Percentiles rank a stretch among this genome's conserved stretches.
Evolutionary conservation across 768 basidiomycete species (phyloP).

Genomic region (Boletus eberwhitei): DNA sequence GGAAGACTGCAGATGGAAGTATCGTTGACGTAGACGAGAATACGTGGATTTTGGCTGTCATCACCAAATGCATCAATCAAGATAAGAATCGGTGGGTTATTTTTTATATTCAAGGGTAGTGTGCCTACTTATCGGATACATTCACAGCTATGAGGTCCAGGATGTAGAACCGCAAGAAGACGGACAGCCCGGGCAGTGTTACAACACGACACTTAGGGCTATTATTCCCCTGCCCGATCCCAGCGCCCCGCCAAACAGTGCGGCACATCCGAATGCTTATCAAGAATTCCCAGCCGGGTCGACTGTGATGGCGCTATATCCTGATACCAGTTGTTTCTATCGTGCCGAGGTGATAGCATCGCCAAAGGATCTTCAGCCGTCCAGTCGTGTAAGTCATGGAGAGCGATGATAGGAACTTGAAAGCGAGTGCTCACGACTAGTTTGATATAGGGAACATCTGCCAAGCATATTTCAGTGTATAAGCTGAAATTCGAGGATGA

Average conservation of each 20-base stretch:
- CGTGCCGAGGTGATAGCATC: conserved; percentile 79
- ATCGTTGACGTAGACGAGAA: conserved; percentile 47
- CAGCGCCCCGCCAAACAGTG: conserved; percentile 49
- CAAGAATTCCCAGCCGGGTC: conserved; percentile 69
- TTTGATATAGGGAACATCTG: conserved; percentile 29
- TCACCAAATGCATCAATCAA: conserved; percentile 64
- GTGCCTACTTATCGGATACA: not conserved
- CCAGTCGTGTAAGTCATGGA: conserved; percentile 36
- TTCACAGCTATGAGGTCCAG: conserved; percentile 74
- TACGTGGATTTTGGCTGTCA: conserved; percentile 77
- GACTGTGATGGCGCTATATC: conserved; percentile 84
- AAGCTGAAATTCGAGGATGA: conserved; percentile 88
- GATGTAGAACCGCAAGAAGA: conserved; percentile 83
- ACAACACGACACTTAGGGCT: conserved; percentile 64
- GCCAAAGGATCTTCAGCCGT: conserved; percentile 44
- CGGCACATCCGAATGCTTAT: conserved; percentile 66
- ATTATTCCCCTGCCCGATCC: conserved; percentile 83
- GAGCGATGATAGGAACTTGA: not conserved
- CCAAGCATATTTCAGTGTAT: conserved; percentile 57
- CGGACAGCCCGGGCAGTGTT: conserved; percentile 66
- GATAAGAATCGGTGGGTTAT: conserved; percentile 62
- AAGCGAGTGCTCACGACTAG: conserved; percentile 7
- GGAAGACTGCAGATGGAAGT: conserved; percentile 49
- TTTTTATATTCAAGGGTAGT: not conserved
- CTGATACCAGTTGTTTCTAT: conserved; percentile 89